Percentiles rank a stretch among this genome's conserved stretches.
These are phyloP conservation scores for Harringtonia lauricola DNA, from an alignment of 2,329 filamentous ascomycete species.

Conservation along the genomic window DNA sequence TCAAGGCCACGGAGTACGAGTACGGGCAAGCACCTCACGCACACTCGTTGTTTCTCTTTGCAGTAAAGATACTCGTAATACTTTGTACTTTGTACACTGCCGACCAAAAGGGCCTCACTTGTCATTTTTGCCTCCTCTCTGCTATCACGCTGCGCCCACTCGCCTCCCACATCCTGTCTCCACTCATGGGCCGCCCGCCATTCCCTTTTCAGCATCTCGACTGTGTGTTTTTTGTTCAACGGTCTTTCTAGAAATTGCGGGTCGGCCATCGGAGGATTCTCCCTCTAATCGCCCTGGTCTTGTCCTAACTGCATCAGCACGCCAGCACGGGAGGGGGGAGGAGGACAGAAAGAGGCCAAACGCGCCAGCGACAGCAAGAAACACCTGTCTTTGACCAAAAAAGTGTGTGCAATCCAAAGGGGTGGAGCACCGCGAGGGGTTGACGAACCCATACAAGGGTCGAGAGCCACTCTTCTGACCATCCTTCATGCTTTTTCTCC, in stretches of 20 bases:
- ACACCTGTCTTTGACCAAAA: not conserved
- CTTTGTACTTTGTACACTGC: too few relatives aligned
- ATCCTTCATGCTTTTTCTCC: not conserved
- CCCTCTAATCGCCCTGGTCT: slow-evolving; percentile 16
- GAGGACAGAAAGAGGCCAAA: not conserved
- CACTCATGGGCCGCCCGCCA: slow-evolving; percentile 24
- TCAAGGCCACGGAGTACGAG: not conserved
- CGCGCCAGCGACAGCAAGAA: not conserved
- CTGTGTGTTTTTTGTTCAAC: slow-evolving; percentile 33
- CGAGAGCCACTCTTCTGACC: not conserved
- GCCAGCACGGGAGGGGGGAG: not conserved
- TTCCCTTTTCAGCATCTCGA: slow-evolving; percentile 24
- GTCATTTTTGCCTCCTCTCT: not conserved
- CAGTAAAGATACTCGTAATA: too few relatives aligned
- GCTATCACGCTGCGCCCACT: not conserved
- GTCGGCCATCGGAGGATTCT: slow-evolving; percentile 34
- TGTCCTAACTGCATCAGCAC: slow-evolving; percentile 1
- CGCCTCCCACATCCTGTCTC: slow-evolving; percentile 2
- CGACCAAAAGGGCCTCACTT: too few relatives aligned
- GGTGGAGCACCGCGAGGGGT: not conserved
- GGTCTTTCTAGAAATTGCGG: slow-evolving; percentile 34
- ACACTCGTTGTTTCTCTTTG: too few relatives aligned
- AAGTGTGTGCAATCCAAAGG: not conserved
- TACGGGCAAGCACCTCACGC: too few relatives aligned
- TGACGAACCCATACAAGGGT: not conserved